Evolutionary conservation across 2,329 filamentous ascomycete genomes (phyloP), one percentile per base, ranked within the genome.

Genomic region (Remersonia thermophila): DNA sequence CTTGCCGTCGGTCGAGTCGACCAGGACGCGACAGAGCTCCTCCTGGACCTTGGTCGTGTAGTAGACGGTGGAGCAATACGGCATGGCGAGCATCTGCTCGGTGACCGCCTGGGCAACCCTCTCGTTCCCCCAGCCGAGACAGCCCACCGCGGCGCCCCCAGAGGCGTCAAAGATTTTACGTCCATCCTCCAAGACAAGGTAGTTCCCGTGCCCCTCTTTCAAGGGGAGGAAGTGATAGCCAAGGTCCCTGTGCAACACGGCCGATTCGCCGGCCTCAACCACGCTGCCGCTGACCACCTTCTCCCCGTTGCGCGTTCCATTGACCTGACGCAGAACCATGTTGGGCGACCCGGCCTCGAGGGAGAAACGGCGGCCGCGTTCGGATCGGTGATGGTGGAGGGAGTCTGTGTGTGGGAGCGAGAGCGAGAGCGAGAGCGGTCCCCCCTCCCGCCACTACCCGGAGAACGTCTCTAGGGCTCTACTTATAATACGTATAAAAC

Each of bases 131-230:
- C 66, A 64, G 53, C 65, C 65, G 18, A 69, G 48, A 43, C 62
- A 66, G 7, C 62, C 56, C 20, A 68, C 65, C 0, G 65, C 60
- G 2, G 65, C 61, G 13, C 65, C 65, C 7, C 62, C 59, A 7
- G 58, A 62, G 8, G 60, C 63, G 39, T 68, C 65, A 3, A 68
- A 51, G 14, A 67, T 56, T 29, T 44, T 52, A 6, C 52, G 54
- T 11, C 63, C 64, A 41, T 63, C 57, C 15, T 58, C 53, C 2
- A 65, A 53, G 14, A 55, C 36, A 3, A 67, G 48, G 38, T 58
- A 55, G 39, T 56, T 58, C 2, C 63, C 62, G 16, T 58, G 45
- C 6, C 55, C 58, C 4, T 44, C 44, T 12, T 50, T 44, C n/a
- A 62, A 37, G 13, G 45, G 40, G 7, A 54, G 52, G 32, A 62